These are phyloP conservation scores for Collybiopsis luxurians DNA, from an alignment of 768 basidiomycete species.

Conservation along the genomic window DNA sequence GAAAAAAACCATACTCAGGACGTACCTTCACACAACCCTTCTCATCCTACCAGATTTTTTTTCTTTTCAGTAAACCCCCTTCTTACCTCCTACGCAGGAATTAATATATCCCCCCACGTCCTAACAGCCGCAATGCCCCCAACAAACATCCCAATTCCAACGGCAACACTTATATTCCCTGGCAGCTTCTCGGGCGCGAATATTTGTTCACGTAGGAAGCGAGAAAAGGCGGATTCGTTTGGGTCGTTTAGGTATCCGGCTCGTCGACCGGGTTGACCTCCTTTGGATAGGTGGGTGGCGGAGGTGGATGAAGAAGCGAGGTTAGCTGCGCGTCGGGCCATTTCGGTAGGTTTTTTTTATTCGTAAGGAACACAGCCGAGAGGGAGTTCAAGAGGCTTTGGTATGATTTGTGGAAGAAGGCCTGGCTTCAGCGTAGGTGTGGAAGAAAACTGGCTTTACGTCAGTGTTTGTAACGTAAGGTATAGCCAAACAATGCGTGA, in stretches of 20 bases:
- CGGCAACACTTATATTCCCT: constrained; percentile 71
- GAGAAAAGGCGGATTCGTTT: constrained; percentile 61
- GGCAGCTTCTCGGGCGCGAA: constrained; percentile 69
- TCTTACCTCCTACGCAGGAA: constrained; percentile 48
- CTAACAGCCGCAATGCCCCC: constrained; percentile 70
- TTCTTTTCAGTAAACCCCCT: not conserved
- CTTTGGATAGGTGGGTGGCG: constrained; percentile 53
- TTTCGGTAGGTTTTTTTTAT: constrained; percentile 23
- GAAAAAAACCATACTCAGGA: not conserved
- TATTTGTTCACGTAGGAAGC: constrained; percentile 61
- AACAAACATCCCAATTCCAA: constrained; percentile 63
- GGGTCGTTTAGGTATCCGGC: constrained; percentile 46
- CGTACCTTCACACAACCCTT: not conserved
- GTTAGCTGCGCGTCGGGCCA: constrained; percentile 71
- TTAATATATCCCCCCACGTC: constrained; percentile 76
- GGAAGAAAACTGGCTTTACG: no score
- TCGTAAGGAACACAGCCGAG: no score
- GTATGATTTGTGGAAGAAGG: no score
- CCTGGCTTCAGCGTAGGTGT: no score
- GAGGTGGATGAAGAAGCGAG: constrained; percentile 36
- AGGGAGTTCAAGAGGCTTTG: no score
- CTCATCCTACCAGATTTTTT: constrained; percentile 27
- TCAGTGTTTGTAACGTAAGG: no score
- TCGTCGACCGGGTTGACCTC: constrained; percentile 36
- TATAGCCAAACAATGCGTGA: no score